A percentile compares a stretch with the other conserved stretches of the same genome.
Conservation (phyloP, 306 rosid species). For the Cucurbita maxima region DNA sequence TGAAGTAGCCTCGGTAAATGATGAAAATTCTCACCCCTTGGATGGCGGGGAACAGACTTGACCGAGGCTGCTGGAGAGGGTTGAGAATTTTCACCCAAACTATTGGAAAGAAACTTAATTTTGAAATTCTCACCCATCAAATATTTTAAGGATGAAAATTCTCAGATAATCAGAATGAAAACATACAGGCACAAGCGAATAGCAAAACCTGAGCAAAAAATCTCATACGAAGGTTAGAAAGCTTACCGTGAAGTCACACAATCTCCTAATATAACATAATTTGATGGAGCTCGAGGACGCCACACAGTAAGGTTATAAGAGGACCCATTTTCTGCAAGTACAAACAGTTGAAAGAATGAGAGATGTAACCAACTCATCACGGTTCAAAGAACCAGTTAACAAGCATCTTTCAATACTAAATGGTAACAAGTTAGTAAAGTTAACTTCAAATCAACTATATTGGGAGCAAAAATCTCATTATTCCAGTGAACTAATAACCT, state of each 20-base stretch:
- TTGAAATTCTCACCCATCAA: too few species aligned
- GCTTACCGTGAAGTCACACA: slow-evolving; percentile 83
- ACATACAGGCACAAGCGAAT: background rate
- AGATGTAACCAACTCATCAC: slow-evolving; percentile 2
- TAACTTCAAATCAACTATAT: background rate
- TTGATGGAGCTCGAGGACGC: slow-evolving; percentile 92
- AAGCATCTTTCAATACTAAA: background rate
- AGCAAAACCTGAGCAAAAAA: background rate
- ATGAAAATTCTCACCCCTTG: too few species aligned
- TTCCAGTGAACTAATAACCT: slow-evolving; percentile 31
- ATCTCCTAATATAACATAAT: slow-evolving; percentile 83
- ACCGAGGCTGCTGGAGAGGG: too few species aligned
- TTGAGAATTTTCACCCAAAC: too few species aligned
- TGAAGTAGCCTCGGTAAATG: too few species aligned
- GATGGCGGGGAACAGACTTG: too few species aligned
- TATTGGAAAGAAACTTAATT: too few species aligned
- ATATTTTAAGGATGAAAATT: too few species aligned
- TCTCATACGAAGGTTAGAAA: background rate
- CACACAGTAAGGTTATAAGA: slow-evolving; percentile 61
- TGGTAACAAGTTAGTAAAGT: background rate
- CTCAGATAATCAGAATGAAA: background rate
- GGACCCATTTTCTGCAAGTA: slow-evolving; percentile 43
- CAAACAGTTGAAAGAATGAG: background rate
- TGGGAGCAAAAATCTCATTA: background rate
- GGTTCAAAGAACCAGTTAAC: background rate